phyloP scores from a whole-genome alignment of 2,329 filamentous ascomycete species.

The Arthrobotrys megalospora region DNA sequence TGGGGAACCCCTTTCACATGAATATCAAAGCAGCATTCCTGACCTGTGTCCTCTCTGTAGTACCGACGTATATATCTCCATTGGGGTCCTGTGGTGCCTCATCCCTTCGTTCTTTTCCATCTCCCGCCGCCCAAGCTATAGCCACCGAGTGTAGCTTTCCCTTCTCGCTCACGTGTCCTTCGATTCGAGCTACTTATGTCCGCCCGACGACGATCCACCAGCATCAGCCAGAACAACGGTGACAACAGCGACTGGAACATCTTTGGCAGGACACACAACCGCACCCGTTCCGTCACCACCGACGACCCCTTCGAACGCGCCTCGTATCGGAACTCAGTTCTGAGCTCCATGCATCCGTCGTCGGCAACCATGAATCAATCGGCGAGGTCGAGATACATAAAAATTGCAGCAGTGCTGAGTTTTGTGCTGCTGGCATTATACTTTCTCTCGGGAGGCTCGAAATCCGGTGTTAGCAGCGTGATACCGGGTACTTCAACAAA shows the following conservation, averaged over 20 bases:
- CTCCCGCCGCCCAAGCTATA: slow-evolving; percentile 39
- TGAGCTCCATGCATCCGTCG: slow-evolving; percentile 49
- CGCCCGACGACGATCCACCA: slow-evolving; percentile 58
- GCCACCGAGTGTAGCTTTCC: slow-evolving; percentile 38
- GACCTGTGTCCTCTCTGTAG: slow-evolving; percentile 28
- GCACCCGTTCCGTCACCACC: slow-evolving; percentile 52
- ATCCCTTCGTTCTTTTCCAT: slow-evolving; percentile 39
- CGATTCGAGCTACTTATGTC: slow-evolving; percentile 15
- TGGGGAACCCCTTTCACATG: slow-evolving; percentile 28
- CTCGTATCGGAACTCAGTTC: slow-evolving; percentile 49
- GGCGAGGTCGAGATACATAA: slow-evolving; percentile 63
- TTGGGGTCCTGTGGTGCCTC: slow-evolving; percentile 44
- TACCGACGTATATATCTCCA: slow-evolving; percentile 52
- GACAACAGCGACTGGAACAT: slow-evolving; percentile 55
- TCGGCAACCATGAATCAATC: slow-evolving; percentile 54
- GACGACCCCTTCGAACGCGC: slow-evolving; percentile 61
- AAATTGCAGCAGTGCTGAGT: slow-evolving; percentile 63
- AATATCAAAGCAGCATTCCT: slow-evolving; percentile 28
- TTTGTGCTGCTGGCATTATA: slow-evolving; percentile 64
- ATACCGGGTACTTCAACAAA: slow-evolving; percentile 10
- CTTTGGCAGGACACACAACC: slow-evolving; percentile 56
- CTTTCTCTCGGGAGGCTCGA: slow-evolving; percentile 56
- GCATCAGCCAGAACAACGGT: slow-evolving; percentile 55
- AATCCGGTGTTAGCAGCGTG: slow-evolving; percentile 19
- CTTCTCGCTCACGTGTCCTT: slow-evolving; percentile 14